These are phyloP conservation scores for Echinochloa phyllopogon DNA, from an alignment of 176 grass and related monocot species.

Conservation along the genomic window DNA sequence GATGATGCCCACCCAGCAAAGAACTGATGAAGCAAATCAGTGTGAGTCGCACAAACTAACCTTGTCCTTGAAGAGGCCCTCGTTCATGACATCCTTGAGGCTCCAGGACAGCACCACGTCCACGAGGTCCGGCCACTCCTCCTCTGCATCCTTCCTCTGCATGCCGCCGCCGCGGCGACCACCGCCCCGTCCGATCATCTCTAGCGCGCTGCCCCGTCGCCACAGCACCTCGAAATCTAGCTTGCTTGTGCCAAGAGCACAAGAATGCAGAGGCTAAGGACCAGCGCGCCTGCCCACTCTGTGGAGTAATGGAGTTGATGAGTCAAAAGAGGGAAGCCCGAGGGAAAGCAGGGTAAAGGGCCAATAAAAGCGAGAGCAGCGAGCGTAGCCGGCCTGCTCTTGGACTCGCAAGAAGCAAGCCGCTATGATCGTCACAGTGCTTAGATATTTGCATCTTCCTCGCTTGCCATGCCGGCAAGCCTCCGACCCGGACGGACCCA, in stretches of 20 bases:
- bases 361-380: conserved; percentile 10
- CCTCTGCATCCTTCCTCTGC: conserved; percentile 12
- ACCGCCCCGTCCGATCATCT: conserved; percentile 50
- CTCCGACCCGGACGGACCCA: neutral
- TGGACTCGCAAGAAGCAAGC: neutral
- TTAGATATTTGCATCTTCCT: neutral
- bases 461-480: neutral
- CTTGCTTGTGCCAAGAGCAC: neutral
- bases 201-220: conserved; percentile 20
- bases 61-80: conserved; percentile 72
- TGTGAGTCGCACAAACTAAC: conserved; percentile 10
- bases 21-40: conserved; percentile 3
- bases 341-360: neutral
- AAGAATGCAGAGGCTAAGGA: neutral
- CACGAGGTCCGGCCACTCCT: conserved; percentile 49
- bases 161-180: neutral
- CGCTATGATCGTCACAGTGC: neutral
- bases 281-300: neutral
- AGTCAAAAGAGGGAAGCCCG: conserved; percentile 18
- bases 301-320: neutral
- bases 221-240: neutral
- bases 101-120: conserved; percentile 65
- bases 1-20: conserved; percentile 7
- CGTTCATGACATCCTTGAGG: conserved; percentile 58
- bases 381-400: neutral